phyloP scores from a whole-genome alignment of 768 basidiomycete genomes.

The Phaeotremella fagi region DNA sequence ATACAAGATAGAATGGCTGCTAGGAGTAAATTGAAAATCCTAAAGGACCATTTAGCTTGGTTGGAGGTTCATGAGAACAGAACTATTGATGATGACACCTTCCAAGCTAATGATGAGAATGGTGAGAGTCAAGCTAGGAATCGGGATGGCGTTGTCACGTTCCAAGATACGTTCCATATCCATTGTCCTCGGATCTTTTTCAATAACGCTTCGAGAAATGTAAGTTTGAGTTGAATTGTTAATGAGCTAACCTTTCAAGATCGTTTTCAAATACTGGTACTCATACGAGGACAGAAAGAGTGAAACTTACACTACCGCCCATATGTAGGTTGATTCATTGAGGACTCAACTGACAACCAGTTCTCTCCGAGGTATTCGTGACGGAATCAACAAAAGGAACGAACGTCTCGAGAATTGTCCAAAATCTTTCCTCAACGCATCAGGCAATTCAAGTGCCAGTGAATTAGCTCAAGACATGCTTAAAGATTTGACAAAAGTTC shows the following conservation, averaged over 20 bases:
- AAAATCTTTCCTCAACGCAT: neutral
- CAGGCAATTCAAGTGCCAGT: neutral
- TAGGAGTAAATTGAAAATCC: too few species aligned
- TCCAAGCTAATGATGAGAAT: conserved; percentile 4
- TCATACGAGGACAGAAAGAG: conserved; percentile 69
- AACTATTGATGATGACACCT: conserved; percentile 19
- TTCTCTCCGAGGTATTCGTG: conserved; percentile 13
- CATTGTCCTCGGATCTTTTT: conserved; percentile 78
- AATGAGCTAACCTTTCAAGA: conserved; percentile 53
- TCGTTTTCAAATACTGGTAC: conserved; percentile 83
- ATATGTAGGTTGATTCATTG: conserved; percentile 56
- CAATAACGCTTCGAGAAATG: conserved; percentile 72
- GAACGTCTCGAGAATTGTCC: neutral
- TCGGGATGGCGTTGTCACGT: conserved; percentile 53
- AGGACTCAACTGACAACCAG: conserved; percentile 1
- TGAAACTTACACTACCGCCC: conserved; percentile 83
- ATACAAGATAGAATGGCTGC: too few species aligned
- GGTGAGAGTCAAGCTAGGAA: neutral
- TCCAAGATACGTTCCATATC: conserved; percentile 85
- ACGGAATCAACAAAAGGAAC: conserved; percentile 6
- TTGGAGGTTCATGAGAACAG: conserved; percentile 9
- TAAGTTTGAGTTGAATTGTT: conserved; percentile 50
- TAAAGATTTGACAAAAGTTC: neutral
- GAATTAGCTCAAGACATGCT: conserved; percentile 13
- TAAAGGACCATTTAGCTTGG: conserved; percentile 8